Evolutionary conservation across 306 rosid genomes (phyloP).

Genomic region (Prinsepia uniflora): DNA sequence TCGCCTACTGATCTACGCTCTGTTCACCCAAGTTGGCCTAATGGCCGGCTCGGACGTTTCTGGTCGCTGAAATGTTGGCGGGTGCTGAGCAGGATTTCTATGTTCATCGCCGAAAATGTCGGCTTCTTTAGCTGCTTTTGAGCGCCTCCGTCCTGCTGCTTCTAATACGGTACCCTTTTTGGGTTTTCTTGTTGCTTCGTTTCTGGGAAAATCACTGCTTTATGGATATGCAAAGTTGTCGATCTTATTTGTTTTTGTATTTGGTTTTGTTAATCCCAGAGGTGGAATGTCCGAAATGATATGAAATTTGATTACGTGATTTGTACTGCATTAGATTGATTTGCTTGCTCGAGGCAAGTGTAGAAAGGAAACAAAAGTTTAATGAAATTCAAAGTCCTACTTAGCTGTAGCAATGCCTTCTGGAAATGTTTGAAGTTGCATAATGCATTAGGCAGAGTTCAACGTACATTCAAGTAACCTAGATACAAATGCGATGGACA

Average conservation of each 20-base stretch:
- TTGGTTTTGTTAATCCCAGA: background rate
- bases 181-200: conserved; percentile 20
- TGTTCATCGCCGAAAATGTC: conserved; percentile 68
- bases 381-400: background rate
- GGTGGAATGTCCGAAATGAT: background rate
- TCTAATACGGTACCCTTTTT: conserved; percentile 62
- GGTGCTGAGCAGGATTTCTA: conserved; percentile 28
- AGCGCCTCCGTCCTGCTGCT: conserved; percentile 73
- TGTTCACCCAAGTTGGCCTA: conserved; percentile 23
- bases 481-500: background rate
- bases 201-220: conserved; percentile 19
- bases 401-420: conserved; percentile 1
- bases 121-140: conserved; percentile 80
- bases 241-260: background rate
- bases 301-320: background rate
- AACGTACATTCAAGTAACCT: background rate
- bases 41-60: conserved; percentile 22
- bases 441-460: background rate
- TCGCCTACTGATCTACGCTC: conserved; percentile 35
- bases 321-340: background rate
- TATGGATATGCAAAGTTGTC: background rate
- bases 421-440: background rate
- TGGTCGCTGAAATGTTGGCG: conserved; percentile 32
- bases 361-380: background rate
- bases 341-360: background rate